Evolutionary conservation across 129 eudicot species (phyloP), one percentile per base, ranked within the genome.

Genomic region (Kitagawia praeruptora): DNA sequence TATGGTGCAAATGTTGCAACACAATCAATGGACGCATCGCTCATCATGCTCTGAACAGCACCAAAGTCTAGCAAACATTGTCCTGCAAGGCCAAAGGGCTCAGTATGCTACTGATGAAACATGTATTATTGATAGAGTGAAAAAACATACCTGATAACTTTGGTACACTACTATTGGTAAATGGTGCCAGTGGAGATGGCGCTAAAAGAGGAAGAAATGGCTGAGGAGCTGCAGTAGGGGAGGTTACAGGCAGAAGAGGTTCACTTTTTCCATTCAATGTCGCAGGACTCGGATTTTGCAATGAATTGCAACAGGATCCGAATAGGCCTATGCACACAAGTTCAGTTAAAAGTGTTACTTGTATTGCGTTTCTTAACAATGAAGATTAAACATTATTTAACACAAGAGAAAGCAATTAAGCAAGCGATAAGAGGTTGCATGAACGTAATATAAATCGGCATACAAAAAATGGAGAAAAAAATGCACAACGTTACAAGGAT

Each of bases 201-300:
- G 98, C 94, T 56, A 92, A 91, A 86, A 92, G 86, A 81, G 98
- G 98, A 85, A 90, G 83, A 82, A 92, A 84, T n/a, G 98, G 98
- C 88, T 85, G 89, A 79, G 98, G 98, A 86, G 92, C 82, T 74
- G 89, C 86, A 19, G 84, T 82, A 46, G 98, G 98, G 80, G 97
- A 87, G 76, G 74, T 93, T 77, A 81, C 49, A 4, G 98, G 97
- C 79, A 95, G 77, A 64, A 92, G 84, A 72, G 46, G 85, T 85
- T 84, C 89, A 44, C n/a, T 82, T 79, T 80, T 89, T 82, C 75
- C 77, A 28, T 51, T 82, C 39, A 77, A 53, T 15, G 74, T 64
- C 19, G 70, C 54, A 6, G 88, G 79, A 78, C 74, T 75, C 77
- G 80, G 48, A 85, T 84, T 46, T 85, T 82, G 72, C 75, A 42